Base-by-base conservation (phyloP, 2,329 filamentous ascomycete species). In the Capronia epimyces region DNA sequence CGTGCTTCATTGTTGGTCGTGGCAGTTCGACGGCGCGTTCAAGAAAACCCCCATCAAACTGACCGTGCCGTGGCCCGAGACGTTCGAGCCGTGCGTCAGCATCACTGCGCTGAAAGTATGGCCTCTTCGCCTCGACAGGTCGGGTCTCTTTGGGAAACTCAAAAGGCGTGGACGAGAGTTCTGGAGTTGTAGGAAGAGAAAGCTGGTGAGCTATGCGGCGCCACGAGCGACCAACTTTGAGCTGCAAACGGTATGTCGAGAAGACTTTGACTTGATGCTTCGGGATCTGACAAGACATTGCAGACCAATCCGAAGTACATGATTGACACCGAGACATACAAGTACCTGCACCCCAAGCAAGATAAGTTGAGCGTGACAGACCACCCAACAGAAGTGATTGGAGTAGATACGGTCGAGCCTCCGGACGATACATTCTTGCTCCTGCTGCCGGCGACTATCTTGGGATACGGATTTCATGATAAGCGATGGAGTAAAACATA, bases 401-500 rank as follows among this genome's bases (percentile, higher is more conserved):
- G n/a, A 20, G 10, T 44, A 24, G 27, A 12, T 15, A n/a, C 27
- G 15, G 42, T 29, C 12, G 22, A 29, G n/a, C 42, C 42, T 20
- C 22, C 42, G 29, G 8, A 12, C 24, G 42, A 24, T 15, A 29
- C 2, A 2, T 12, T 44, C 29, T n/a, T 20, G 29, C 16, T 44
- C 21, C 9, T 44, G 21, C 27, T 44, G 42, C 42, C 42, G 21
- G 24, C 42, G 24, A 44, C 12, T 13, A 15, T 44, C 18, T 24
- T 24, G 9, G 42, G 24, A 10, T 44, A 29, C 16, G 24, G 21
- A 7, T 44, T 44, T 18, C 42, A 44, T 20, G 42, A 44, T 18
- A 44, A 44, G 25, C 27, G 29, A 15, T 44, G 42, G 42, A 27
- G 42, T 44, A 44, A 16, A 24, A n/a, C n/a, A n/a, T n/a, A n/a